These are phyloP conservation scores for Saprolegnia parasitica DNA, from an alignment of 352 stramenopile species.

Conservation along the genomic window DNA sequence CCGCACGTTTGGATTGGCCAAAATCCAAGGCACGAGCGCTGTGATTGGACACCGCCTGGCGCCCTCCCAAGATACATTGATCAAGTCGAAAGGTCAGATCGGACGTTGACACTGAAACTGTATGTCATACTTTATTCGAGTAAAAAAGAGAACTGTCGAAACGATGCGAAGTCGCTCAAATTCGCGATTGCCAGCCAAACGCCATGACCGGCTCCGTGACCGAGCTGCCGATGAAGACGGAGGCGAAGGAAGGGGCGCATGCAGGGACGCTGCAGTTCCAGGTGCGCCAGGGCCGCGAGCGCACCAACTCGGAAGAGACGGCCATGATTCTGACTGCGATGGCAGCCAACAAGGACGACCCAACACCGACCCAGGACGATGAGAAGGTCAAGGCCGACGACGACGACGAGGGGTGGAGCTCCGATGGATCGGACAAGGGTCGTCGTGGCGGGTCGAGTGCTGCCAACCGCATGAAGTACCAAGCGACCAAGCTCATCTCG, in stretches of 20 bases:
- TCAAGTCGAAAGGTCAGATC: slow-evolving; percentile 30
- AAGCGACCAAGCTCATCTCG: slow-evolving; percentile 85
- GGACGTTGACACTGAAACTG: background rate
- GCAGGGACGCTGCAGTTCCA: slow-evolving; percentile 27
- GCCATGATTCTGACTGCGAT: slow-evolving; percentile 83
- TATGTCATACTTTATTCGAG: slow-evolving; percentile 27
- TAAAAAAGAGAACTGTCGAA: slow-evolving; percentile 29
- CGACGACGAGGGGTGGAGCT: slow-evolving; percentile 57
- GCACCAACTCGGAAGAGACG: slow-evolving; percentile 75
- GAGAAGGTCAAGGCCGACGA: slow-evolving; percentile 35
- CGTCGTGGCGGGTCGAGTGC: slow-evolving; percentile 60
- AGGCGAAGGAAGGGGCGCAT: slow-evolving; percentile 16
- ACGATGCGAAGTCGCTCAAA: slow-evolving; percentile 29
- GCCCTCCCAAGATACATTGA: slow-evolving; percentile 30
- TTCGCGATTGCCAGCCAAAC: slow-evolving; percentile 27
- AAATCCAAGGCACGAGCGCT: background rate
- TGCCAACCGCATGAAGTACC: slow-evolving; percentile 80
- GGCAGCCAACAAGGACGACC: slow-evolving; percentile 60
- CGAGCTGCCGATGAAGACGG: slow-evolving; percentile 17
- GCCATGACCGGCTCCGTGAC: slow-evolving; percentile 1
- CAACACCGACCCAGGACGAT: slow-evolving; percentile 41
- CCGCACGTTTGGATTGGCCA: slow-evolving; percentile 19
- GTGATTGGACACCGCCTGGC: slow-evolving; percentile 12
- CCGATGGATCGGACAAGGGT: slow-evolving; percentile 63
- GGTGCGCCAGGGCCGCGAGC: slow-evolving; percentile 25